These are phyloP conservation scores for Aspergillus nomiae DNA, from an alignment of 2,329 filamentous ascomycete genomes.

Conservation along the genomic window DNA sequence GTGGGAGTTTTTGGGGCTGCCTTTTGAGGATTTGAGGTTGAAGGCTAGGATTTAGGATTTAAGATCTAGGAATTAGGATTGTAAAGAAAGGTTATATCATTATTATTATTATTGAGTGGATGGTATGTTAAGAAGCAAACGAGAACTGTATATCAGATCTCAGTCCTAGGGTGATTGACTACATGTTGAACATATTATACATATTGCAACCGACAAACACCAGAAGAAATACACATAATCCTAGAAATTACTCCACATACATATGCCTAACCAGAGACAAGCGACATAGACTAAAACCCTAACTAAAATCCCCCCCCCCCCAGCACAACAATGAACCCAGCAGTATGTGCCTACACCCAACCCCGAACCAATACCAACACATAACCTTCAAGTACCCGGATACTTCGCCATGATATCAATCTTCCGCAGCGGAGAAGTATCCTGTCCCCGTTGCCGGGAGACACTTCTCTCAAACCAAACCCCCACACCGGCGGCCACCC, in stretches of 20 bases:
- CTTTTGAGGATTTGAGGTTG: constrained; percentile 34
- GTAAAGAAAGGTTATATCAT: too few species aligned
- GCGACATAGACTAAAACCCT: neutral
- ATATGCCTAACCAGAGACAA: neutral
- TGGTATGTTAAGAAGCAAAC: too few species aligned
- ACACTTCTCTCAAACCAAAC: constrained; percentile 35
- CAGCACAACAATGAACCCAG: neutral
- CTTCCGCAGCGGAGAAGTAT: constrained; percentile 29
- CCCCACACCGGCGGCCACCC: constrained; percentile 31
- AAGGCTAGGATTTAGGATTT: constrained; percentile 11
- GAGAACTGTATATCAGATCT: too few species aligned
- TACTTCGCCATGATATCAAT: constrained; percentile 30
- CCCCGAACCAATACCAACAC: neutral
- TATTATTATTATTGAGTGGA: too few species aligned
- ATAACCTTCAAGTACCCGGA: constrained; percentile 10
- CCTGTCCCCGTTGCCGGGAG: constrained; percentile 26
- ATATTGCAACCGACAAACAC: neutral
- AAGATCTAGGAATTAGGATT: too few species aligned
- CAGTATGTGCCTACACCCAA: neutral
- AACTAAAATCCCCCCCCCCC: too few species aligned
- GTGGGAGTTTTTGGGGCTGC: constrained; percentile 65
- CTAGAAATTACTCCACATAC: neutral
- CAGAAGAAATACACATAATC: neutral
- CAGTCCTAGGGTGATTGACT: neutral
- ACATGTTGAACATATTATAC: neutral